phyloP scores from a whole-genome alignment of 345 rosid species.

The Lenwebbia sp. region DNA sequence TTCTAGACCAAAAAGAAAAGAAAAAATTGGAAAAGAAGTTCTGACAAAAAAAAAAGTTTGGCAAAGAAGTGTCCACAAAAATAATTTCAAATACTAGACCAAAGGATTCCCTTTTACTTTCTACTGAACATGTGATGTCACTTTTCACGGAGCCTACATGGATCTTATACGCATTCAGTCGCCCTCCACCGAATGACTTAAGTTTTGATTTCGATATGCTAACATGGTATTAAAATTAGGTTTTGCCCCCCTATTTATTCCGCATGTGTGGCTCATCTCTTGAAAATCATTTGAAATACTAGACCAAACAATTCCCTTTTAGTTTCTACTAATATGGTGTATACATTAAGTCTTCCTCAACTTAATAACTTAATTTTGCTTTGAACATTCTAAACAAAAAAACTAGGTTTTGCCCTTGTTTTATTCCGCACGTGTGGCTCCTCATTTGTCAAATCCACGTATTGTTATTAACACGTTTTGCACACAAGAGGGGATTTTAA shows the following conservation, averaged over 20 bases:
- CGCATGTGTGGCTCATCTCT: neutral
- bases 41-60: neutral
- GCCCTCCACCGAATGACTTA: neutral
- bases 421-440: neutral
- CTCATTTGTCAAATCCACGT: neutral
- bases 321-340: neutral
- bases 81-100: neutral
- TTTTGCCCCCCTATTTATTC: neutral
- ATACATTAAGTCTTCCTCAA: neutral
- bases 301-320: neutral
- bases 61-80: neutral
- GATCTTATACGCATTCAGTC: neutral
- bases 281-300: neutral
- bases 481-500: too few species aligned
- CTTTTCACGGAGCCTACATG: too few species aligned
- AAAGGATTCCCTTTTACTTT: neutral
- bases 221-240: neutral
- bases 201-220: neutral
- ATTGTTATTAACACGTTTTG: too few species aligned
- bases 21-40: too few species aligned
- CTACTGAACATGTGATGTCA: neutral
- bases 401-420: neutral
- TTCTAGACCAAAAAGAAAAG: too few species aligned
- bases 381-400: neutral
- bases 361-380: neutral